Conservation (phyloP, 257 asterid genomes). For the Plantago ovata region DNA sequence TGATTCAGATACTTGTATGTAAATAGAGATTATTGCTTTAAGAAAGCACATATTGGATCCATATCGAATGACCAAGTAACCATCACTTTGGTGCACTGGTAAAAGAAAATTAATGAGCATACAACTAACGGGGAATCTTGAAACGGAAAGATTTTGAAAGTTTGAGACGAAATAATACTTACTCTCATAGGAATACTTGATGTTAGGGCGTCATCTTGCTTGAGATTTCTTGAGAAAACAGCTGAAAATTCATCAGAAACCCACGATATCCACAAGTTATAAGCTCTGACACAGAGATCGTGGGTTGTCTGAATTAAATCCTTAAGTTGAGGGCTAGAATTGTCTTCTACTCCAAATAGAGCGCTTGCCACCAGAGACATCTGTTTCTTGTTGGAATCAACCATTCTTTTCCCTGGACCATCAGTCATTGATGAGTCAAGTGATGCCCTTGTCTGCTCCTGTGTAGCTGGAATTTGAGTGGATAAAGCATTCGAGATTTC, state of each 20-base stretch:
- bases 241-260: slow-evolving; percentile 75
- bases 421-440: slow-evolving; percentile 42
- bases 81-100: slow-evolving; percentile 4
- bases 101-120: neutral
- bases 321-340: slow-evolving; percentile 77
- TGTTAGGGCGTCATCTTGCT: slow-evolving; percentile 76
- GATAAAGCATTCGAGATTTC: slow-evolving; percentile 39
- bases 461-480: slow-evolving; percentile 33
- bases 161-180: slow-evolving; percentile 31
- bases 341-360: slow-evolving; percentile 73
- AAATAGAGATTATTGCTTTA: slow-evolving; percentile 4
- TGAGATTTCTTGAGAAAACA: slow-evolving; percentile 53
- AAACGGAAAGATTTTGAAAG: slow-evolving; percentile 1
- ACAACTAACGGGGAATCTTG: slow-evolving; percentile 11
- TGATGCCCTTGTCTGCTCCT: slow-evolving; percentile 39
- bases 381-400: slow-evolving; percentile 68
- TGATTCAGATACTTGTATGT: slow-evolving; percentile 10
- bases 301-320: slow-evolving; percentile 67
- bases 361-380: slow-evolving; percentile 62
- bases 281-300: slow-evolving; percentile 78
- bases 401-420: slow-evolving; percentile 56
- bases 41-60: slow-evolving; percentile 12
- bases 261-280: slow-evolving; percentile 88
- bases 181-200: slow-evolving; percentile 73
- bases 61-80: slow-evolving; percentile 6